Evolutionary conservation across 208 protist species (phyloP).

Genomic region (Angomonas desouzai): DNA sequence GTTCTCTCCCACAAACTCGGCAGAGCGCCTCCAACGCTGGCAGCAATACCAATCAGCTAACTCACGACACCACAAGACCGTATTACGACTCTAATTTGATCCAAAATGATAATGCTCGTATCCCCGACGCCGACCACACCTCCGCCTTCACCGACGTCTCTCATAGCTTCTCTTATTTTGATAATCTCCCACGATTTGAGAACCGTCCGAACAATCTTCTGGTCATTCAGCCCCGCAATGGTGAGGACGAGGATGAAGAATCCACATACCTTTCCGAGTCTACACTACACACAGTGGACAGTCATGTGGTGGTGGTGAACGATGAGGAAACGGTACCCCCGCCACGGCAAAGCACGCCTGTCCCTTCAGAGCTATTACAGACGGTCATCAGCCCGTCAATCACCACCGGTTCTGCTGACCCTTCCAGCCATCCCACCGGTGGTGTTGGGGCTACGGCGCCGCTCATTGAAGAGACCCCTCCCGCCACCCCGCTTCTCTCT

Average conservation of each 20-base stretch:
- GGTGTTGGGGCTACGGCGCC: neutral
- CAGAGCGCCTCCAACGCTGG: no score
- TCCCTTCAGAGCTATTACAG: neutral
- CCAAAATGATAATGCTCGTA: neutral
- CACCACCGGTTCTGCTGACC: neutral
- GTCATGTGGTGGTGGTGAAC: neutral
- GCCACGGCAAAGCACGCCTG: no score
- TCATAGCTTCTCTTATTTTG: neutral
- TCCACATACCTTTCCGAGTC: neutral
- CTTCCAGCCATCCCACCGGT: neutral
- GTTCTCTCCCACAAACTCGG: no score
- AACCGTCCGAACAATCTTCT: neutral
- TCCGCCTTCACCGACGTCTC: no score
- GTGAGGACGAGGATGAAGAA: neutral
- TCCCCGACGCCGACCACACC: no score
- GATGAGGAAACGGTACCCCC: neutral
- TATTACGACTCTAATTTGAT: neutral
- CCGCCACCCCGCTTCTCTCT: neutral
- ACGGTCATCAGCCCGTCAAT: neutral
- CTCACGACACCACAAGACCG: neutral
- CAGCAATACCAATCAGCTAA: neutral
- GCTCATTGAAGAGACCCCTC: neutral
- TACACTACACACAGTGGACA: neutral
- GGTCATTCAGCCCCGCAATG: neutral
- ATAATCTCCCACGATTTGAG: neutral